These are phyloP conservation scores for Purshia tridentata DNA, from an alignment of 306 rosid genomes.

Conservation along the genomic window DNA sequence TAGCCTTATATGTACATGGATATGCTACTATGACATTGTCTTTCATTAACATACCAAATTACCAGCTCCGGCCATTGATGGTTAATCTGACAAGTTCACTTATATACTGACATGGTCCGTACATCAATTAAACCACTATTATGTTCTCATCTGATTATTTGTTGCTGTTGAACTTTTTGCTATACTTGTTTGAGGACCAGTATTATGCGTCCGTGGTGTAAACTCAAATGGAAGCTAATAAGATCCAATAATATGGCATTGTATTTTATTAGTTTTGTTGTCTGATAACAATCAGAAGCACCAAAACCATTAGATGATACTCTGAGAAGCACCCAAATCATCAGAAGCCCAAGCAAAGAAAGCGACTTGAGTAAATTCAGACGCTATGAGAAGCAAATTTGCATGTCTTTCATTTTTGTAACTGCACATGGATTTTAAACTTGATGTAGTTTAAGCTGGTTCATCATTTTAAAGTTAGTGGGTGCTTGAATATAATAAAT, in stretches of 20 bases:
- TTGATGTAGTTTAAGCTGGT: not conserved
- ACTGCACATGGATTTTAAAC: too few relatives aligned
- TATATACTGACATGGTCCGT: too few relatives aligned
- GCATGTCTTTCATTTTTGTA: too few relatives aligned
- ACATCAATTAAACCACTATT: not conserved
- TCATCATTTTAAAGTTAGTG: not conserved
- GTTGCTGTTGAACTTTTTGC: not conserved
- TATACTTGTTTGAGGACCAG: not conserved
- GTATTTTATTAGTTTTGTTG: not conserved
- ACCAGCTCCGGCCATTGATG: not conserved
- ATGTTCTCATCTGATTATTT: not conserved
- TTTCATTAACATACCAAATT: not conserved
- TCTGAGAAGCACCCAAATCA: too few relatives aligned
- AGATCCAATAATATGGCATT: not conserved
- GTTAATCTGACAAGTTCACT: not conserved
- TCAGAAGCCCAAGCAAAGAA: not conserved
- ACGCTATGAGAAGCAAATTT: not conserved
- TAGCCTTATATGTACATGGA: not conserved
- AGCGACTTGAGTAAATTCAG: not conserved
- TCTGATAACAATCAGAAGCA: not conserved
- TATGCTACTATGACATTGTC: not conserved
- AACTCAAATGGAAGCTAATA: not conserved
- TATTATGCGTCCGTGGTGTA: too few relatives aligned
- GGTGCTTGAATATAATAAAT: not conserved
- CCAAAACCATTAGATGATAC: too few relatives aligned